Conservation (phyloP, 2,329 filamentous ascomycete genomes). For the Chaetomiaceae sp. region DNA sequence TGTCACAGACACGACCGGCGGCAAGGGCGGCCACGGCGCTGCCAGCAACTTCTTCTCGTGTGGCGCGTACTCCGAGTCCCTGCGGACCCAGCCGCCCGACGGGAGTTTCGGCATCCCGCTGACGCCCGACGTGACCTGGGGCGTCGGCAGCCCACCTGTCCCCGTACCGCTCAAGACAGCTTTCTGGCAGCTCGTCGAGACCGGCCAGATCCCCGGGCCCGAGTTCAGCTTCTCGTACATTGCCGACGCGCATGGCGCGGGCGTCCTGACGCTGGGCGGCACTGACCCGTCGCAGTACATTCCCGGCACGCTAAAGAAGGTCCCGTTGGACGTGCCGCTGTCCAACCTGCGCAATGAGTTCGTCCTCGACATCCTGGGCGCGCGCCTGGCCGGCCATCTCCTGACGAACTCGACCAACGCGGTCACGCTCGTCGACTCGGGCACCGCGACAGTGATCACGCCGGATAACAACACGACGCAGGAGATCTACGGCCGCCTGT, state of each 20-base stretch:
- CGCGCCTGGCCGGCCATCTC: conserved; percentile 23
- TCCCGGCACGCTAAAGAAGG: conserved; percentile 23
- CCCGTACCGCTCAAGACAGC: conserved; percentile 13
- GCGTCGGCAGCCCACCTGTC: not conserved
- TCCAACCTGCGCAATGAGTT: conserved; percentile 19
- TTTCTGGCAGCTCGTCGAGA: conserved; percentile 28
- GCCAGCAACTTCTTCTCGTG: conserved; percentile 27
- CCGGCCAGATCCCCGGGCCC: conserved; percentile 23
- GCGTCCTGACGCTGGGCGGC: conserved; percentile 31
- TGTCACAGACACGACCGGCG: conserved; percentile 27
- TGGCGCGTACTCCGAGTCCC: conserved; percentile 26
- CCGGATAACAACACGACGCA: conserved; percentile 27
- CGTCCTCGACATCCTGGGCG: conserved; percentile 24
- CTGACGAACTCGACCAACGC: conserved; percentile 17
- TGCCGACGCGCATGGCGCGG: conserved; percentile 16
- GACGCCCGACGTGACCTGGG: conserved; percentile 9
- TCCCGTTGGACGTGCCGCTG: conserved; percentile 22
- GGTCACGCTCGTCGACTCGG: conserved; percentile 29
- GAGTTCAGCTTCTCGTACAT: conserved; percentile 28
- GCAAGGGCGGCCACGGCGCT: conserved; percentile 22
- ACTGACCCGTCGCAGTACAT: conserved; percentile 27
- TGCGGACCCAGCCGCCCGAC: conserved; percentile 27
- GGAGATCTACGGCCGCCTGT: conserved; percentile 29
- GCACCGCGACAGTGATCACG: conserved; percentile 28
- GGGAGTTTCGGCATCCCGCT: conserved; percentile 30